phyloP scores from a whole-genome alignment of 2,329 filamentous ascomycete species.

The Apiospora sp. region DNA sequence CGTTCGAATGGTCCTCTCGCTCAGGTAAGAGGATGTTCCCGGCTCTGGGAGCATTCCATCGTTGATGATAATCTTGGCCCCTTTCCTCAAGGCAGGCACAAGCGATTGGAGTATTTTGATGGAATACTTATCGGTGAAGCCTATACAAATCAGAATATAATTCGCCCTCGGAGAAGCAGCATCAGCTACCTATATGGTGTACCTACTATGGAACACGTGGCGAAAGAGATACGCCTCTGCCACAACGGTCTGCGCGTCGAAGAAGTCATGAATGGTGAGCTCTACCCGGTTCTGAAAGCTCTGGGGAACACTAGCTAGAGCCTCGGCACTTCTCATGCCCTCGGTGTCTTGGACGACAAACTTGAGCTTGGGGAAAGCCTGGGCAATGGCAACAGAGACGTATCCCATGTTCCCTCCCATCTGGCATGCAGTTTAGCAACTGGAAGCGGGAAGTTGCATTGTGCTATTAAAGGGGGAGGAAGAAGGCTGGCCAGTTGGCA shows the following conservation, averaged over 20 bases:
- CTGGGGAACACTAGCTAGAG: conserved; percentile 25
- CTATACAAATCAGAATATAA: background rate
- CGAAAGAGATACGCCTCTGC: conserved; percentile 19
- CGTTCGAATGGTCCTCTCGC: conserved; percentile 8
- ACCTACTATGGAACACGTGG: conserved; percentile 22
- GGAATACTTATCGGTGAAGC: conserved; percentile 8
- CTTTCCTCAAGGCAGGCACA: conserved; percentile 9
- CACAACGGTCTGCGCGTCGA: background rate
- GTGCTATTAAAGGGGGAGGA: background rate
- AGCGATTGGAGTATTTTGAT: conserved; percentile 5
- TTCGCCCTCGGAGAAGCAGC: background rate
- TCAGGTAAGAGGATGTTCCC: background rate
- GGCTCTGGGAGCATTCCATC: background rate
- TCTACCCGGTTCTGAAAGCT: background rate
- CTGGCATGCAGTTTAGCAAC: background rate
- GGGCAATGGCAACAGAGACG: conserved; percentile 28
- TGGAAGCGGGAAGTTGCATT: background rate
- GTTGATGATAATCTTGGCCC: conserved; percentile 21
- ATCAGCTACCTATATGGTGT: background rate
- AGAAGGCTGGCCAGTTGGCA: background rate
- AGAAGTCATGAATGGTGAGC: conserved; percentile 17
- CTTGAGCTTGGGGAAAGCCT: conserved; percentile 27
- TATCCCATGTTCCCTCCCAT: conserved; percentile 27
- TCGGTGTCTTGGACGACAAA: conserved; percentile 38
- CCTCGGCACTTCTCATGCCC: conserved; percentile 34